Evolutionary conservation across 345 rosid genomes (phyloP).

Genomic region (Chamaenerion angustifolium): DNA sequence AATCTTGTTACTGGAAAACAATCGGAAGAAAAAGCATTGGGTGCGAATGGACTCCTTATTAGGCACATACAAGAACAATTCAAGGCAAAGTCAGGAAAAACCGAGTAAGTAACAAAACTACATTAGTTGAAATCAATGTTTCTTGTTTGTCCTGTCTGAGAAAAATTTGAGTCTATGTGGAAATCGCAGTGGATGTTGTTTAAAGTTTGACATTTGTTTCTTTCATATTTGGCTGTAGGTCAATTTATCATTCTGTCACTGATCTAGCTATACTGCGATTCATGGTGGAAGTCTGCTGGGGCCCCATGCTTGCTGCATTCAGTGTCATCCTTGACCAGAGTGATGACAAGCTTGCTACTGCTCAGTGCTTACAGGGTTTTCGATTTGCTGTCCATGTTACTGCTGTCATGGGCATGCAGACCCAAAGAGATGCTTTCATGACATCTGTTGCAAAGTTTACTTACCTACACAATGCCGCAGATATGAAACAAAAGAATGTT

Average conservation of each 20-base stretch:
- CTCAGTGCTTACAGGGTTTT: slow-evolving; percentile 83
- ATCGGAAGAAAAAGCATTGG: slow-evolving; percentile 76
- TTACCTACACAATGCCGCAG: slow-evolving; percentile 81
- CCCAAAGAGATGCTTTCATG: slow-evolving; percentile 97
- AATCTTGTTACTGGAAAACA: slow-evolving; percentile 78
- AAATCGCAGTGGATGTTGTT: not conserved
- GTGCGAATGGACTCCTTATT: slow-evolving; percentile 91
- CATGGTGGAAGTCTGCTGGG: slow-evolving; percentile 99
- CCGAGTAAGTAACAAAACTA: slow-evolving; percentile 49
- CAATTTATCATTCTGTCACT: slow-evolving; percentile 62
- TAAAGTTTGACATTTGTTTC: not conserved
- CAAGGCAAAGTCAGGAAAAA: slow-evolving; percentile 77
- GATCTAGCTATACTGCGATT: slow-evolving; percentile 82
- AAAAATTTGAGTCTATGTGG: not conserved
- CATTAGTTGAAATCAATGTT: not conserved
- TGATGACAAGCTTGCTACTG: slow-evolving; percentile 83
- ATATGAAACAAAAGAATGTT: slow-evolving; percentile 95
- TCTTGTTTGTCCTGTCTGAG: not conserved
- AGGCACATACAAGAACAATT: slow-evolving; percentile 91
- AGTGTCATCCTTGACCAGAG: slow-evolving; percentile 89
- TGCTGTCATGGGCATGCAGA: slow-evolving; percentile 93
- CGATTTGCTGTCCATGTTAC: slow-evolving; percentile 82
- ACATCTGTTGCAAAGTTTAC: slow-evolving; percentile 95
- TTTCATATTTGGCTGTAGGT: slow-evolving; percentile 28
- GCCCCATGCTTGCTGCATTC: slow-evolving; percentile 93